Evolutionary conservation across 2,329 filamentous ascomycete species (phyloP), one percentile per base, ranked within the genome.

Genomic region (Parastagonospora avenae): DNA sequence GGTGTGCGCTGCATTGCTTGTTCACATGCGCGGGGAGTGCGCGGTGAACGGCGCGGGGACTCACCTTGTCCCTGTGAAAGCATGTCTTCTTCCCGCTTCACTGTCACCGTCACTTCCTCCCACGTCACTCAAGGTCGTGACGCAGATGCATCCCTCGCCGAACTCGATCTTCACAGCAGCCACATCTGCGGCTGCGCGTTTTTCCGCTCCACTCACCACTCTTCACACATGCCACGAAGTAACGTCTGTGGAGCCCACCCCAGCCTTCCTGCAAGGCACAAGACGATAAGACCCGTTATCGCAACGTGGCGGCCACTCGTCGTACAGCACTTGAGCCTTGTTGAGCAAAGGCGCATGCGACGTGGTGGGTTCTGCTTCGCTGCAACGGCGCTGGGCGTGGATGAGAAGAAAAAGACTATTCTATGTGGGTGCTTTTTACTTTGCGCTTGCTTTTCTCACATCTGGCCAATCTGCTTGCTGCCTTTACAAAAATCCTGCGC

Each of bases 161-260:
- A 39, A 42, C 44, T 48, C 37, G 43, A 36, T 37, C 42, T 42
- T 33, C 49, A 35, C 57, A 49, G 49, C 52, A 50, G 42, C 38
- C 45, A 24, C 19, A 47, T 46, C 54, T 59, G 59, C 55, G 57
- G 37, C 51, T 55, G 51, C 45, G 54, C 55, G 50, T 29, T 51
- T 47, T 24, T 57, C 16, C 43, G 42, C 56, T 62, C 60, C 62
- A 59, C 56, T 56, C 46, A 54, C 43, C 41, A 40, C 44, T 38
- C 45, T 49, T 35, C 52, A 42, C 29, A 11, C 43, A 55, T 54
- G 57, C 55, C 56, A 54, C 58, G 55, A 60, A 38, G 51, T 51
- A 52, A 59, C 53, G 50, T 53, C 55, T 57, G 60, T 64, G 58
- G 60, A 63, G 50, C 55, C 49, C n/a, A n/a, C n/a, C 48, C 57